A percentile compares a stretch with the other conserved stretches of the same genome.
These are phyloP conservation scores for Kuraishia borneana DNA, from an alignment of 805 yeast species.

Conservation along the genomic window DNA sequence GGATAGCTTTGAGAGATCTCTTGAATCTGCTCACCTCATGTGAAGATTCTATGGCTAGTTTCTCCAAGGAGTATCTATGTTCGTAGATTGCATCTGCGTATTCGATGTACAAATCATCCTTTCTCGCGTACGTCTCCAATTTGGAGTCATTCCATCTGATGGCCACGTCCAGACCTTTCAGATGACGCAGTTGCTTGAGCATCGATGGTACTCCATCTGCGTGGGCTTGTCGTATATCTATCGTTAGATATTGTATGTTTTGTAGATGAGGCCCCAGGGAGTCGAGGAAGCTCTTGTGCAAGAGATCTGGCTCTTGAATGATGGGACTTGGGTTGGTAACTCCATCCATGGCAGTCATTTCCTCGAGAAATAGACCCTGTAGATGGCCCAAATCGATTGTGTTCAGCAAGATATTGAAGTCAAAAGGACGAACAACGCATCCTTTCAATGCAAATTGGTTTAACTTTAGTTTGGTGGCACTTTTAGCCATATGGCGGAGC, in stretches of 20 bases:
- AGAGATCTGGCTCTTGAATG: not conserved
- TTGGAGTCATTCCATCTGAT: constrained; percentile 3
- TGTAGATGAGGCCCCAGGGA: not conserved
- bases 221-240: constrained; percentile 2
- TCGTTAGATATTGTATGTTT: not conserved
- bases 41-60: constrained; percentile 2
- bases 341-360: not conserved
- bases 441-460: not conserved
- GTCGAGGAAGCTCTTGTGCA: not conserved
- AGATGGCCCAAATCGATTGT: not conserved
- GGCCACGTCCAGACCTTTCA: constrained; percentile 2
- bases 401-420: not conserved
- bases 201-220: constrained; percentile 1
- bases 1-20: not conserved
- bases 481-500: not conserved
- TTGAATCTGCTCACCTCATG: constrained; percentile 2
- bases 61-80: constrained; percentile 1
- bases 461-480: not conserved
- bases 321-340: not conserved
- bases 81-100: constrained; percentile 1
- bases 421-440: not conserved
- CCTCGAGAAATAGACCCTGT: not conserved
- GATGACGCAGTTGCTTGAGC: not conserved
- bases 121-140: not conserved
- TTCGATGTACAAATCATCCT: constrained; percentile 1